These are phyloP conservation scores for Nakazawaea holstii DNA, from an alignment of 805 yeast species.

Conservation along the genomic window DNA sequence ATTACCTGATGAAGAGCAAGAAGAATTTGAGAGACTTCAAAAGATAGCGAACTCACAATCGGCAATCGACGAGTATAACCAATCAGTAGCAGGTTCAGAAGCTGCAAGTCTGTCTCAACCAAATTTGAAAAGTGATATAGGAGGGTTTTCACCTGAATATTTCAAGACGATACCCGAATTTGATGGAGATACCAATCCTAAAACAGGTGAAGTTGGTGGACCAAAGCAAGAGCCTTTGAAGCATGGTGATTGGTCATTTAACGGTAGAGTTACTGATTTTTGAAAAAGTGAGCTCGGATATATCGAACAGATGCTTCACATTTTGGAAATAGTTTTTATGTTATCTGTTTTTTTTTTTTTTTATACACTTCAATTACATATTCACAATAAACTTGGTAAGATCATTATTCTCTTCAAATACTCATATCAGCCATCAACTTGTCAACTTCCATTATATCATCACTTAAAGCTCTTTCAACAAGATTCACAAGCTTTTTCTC, in stretches of 20 bases:
- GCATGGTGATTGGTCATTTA: conserved; percentile 90
- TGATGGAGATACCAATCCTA: conserved; percentile 90
- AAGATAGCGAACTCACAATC: conserved; percentile 74
- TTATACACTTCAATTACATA: neutral
- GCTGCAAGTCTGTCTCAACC: conserved; percentile 12
- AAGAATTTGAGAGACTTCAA: conserved; percentile 86
- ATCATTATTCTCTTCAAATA: neutral
- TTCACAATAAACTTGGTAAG: neutral
- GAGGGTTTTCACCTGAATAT: conserved; percentile 60
- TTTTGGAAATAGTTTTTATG: too few species aligned
- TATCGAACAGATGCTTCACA: neutral
- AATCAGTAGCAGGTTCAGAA: neutral
- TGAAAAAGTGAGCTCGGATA: conserved; percentile 23
- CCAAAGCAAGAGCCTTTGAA: conserved; percentile 95
- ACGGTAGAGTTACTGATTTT: conserved; percentile 95
- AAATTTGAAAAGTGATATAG: conserved; percentile 44
- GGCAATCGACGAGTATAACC: conserved; percentile 71
- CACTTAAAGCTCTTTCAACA: neutral
- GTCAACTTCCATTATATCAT: conserved; percentile 4
- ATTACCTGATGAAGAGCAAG: conserved; percentile 76
- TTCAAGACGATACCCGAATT: conserved; percentile 87
- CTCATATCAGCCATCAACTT: neutral
- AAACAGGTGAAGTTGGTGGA: conserved; percentile 93
- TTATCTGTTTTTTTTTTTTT: too few species aligned
- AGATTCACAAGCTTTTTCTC: conserved; percentile 24